Conservation (phyloP, 2,329 filamentous ascomycete genomes). For the Fusarium equiseti region DNA sequence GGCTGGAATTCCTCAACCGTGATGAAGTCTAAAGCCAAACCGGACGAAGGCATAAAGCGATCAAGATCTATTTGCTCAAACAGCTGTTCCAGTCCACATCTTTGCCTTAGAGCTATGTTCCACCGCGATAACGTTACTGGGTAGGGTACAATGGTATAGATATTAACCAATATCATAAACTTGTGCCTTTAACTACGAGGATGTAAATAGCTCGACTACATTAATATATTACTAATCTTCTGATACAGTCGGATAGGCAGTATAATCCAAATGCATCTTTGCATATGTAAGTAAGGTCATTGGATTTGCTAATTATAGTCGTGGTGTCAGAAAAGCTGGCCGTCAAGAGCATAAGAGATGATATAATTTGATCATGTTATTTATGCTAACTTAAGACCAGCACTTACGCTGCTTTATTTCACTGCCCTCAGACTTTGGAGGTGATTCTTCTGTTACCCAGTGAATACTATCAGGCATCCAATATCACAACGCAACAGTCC, state of each 20-base stretch:
- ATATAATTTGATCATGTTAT: not conserved
- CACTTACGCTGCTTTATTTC: not conserved
- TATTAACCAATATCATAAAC: not conserved
- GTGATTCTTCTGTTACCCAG: not conserved
- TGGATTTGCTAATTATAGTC: not conserved
- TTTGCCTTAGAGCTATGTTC: not conserved
- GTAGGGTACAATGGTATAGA: not conserved
- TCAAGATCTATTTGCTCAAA: not conserved
- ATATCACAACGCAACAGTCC: not conserved
- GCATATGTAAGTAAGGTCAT: not conserved
- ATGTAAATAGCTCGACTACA: not conserved
- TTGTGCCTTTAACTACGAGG: no score
- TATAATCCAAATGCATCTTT: not conserved
- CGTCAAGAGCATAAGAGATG: not conserved
- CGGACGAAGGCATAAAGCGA: not conserved
- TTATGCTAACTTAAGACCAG: not conserved
- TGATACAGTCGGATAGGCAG: not conserved
- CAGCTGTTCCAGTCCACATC: not conserved
- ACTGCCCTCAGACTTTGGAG: not conserved
- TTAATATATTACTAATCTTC: no score
- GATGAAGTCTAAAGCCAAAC: not conserved
- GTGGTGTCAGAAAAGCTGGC: not conserved
- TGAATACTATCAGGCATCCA: not conserved
- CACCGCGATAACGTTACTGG: not conserved
- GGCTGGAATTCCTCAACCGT: conserved; percentile 20